Percentiles rank a stretch among this genome's conserved stretches.
Evolutionary conservation across 352 stramenopile species (phyloP).

Genomic region (Pythium biforme): DNA sequence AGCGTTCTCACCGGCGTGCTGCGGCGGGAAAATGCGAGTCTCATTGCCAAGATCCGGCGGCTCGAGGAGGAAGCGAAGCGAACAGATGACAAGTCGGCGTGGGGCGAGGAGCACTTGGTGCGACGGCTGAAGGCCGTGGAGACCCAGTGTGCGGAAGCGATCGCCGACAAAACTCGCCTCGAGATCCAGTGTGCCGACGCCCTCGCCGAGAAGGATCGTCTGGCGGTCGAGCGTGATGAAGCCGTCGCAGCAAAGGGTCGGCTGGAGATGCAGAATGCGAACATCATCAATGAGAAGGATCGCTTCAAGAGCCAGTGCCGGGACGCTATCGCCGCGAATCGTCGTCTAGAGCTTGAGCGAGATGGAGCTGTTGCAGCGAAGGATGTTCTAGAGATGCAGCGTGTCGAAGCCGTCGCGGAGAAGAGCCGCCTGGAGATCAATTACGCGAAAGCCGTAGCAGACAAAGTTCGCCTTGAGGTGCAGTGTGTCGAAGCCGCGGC

Average conservation of each 20-base stretch:
- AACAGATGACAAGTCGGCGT: conserved; percentile 1
- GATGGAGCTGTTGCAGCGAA: neutral
- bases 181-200: neutral
- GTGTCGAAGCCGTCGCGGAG: neutral
- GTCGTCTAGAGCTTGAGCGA: neutral
- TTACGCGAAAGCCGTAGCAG: neutral
- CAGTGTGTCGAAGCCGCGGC: neutral
- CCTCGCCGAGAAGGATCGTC: neutral
- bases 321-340: neutral
- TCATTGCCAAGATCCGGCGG: conserved; percentile 7
- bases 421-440: neutral
- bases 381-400: neutral
- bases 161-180: neutral
- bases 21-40: conserved; percentile 4
- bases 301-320: neutral
- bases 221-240: neutral
- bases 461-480: neutral
- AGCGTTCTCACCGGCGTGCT: conserved; percentile 6
- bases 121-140: neutral
- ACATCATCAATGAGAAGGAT: neutral
- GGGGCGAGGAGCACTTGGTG: conserved; percentile 2
- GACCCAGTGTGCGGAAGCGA: neutral
- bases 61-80: conserved; percentile 10
- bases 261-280: neutral
- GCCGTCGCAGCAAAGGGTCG: neutral